phyloP scores from a whole-genome alignment of 2,329 filamentous ascomycete genomes.

The Metarhizium guizhouense region DNA sequence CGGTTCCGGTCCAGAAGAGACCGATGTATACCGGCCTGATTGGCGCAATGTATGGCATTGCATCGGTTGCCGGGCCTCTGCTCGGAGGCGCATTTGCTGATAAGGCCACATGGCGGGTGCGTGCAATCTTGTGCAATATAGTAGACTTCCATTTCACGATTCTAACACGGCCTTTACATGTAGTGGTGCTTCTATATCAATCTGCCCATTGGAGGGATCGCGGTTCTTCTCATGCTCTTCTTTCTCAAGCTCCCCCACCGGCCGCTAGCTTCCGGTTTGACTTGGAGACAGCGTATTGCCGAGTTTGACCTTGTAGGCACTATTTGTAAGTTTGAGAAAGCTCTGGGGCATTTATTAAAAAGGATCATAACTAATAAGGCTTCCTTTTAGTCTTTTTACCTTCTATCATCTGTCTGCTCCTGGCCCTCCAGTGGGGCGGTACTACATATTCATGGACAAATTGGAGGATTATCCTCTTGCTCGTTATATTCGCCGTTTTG shows the following conservation, averaged over 20 bases:
- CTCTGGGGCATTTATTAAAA: too few relatives aligned
- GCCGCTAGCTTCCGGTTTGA: neutral
- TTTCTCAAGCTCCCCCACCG: neutral
- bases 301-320: constrained; percentile 15
- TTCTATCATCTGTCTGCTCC: constrained; percentile 34
- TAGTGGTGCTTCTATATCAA: constrained; percentile 31
- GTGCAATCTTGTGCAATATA: too few relatives aligned
- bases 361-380: too few relatives aligned
- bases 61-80: constrained; percentile 24
- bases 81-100: constrained; percentile 23
- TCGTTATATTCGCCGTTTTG: neutral
- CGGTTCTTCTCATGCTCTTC: constrained; percentile 18
- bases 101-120: constrained; percentile 21
- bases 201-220: constrained; percentile 23
- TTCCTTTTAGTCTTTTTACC: neutral
- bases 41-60: constrained; percentile 34
- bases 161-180: too few relatives aligned
- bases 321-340: constrained; percentile 16
- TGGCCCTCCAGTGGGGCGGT: constrained; percentile 42
- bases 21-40: constrained; percentile 26
- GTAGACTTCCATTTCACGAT: too few relatives aligned
- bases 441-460: constrained; percentile 17
- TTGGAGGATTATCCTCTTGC: neutral
- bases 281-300: neutral
- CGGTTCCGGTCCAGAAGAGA: constrained; percentile 7